Base-by-base conservation (phyloP, 345 rosid genomes). In the Acer saccharum region DNA sequence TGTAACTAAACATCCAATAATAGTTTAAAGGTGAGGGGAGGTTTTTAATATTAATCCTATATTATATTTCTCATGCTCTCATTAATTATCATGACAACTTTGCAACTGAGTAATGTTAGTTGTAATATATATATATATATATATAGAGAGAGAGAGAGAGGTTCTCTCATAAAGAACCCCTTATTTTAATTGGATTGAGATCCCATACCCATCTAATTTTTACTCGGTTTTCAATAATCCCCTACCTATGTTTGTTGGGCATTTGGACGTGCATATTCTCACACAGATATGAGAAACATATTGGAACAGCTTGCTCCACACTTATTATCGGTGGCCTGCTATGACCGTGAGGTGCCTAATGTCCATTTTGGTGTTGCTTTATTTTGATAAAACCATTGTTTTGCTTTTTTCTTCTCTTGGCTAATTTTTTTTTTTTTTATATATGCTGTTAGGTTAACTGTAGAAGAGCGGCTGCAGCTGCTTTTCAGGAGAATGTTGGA, bases 221-320 rank as follows among this genome's bases (percentile, higher is more conserved):
- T n/a, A n/a, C n/a, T n/a, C n/a, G n/a, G n/a, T n/a, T n/a, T n/a
- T n/a, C n/a, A n/a, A n/a, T n/a, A n/a, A n/a, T n/a, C n/a, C n/a
- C n/a, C 99, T 74, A 98, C 99, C 65, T 96, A 96, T 83, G 99
- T 96, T 69, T 96, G 98, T 76, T 96, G 99, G 98, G 99, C 98
- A 78, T 96, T 96, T 90, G 99, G 98, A 17, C 97, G 99, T 67
- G 95, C 98, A 71, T 96, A 96, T 87, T 83, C 68, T 90, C 89
- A 92, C 73, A 69, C 84, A n/a, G 97, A 94, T 82, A 91, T 96
- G 99, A 92, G 88, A 87, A 85, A 68, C 74, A 85, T 96, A 68
- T 78, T 96, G 88, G 94, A 94, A 78, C 92, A 94, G 77, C 87
- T 96, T 80, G 95, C 92, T 81, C 94, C 98, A 48, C 94, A 96